Percentiles rank a stretch among this genome's conserved stretches.
phyloP scores from a whole-genome alignment of 371 early-diverging fungal species.

The Mucor mucedo region DNA sequence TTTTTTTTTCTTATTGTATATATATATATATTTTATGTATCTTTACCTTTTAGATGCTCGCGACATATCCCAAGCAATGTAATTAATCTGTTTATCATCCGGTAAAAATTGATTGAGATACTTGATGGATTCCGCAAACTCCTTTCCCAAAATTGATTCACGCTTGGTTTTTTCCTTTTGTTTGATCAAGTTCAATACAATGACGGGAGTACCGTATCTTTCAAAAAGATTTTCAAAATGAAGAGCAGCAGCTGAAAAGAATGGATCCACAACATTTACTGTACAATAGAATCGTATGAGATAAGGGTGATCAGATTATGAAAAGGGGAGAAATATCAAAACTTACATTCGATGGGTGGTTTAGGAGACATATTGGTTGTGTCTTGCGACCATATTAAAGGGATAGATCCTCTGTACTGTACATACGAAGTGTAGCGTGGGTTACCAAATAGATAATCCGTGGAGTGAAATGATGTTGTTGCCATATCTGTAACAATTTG shows the following conservation, averaged over 20 bases:
- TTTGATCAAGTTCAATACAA: conserved; percentile 94
- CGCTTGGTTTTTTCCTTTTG: conserved; percentile 88
- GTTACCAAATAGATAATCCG: conserved; percentile 61
- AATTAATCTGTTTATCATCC: conserved; percentile 78
- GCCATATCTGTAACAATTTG: conserved; percentile 94
- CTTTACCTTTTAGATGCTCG: conserved; percentile 86
- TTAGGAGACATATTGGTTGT: conserved; percentile 91
- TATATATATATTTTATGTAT: background rate
- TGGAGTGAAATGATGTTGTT: conserved; percentile 80
- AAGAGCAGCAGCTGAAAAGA: conserved; percentile 85
- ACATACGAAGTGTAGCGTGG: conserved; percentile 91
- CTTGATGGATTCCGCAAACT: conserved; percentile 78
- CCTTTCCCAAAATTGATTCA: conserved; percentile 86
- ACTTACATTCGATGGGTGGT: conserved; percentile 86
- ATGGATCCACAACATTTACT: conserved; percentile 91
- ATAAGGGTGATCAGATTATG: no score
- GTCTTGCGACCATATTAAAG: conserved; percentile 95
- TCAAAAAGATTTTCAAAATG: conserved; percentile 92
- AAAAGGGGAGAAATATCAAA: background rate
- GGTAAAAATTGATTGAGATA: conserved; percentile 92
- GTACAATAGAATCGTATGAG: background rate
- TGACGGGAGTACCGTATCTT: conserved; percentile 88
- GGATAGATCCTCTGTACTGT: conserved; percentile 97
- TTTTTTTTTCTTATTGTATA: no score
- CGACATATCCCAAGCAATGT: conserved; percentile 98